These are phyloP conservation scores for Geotrichum klebahnii DNA, from an alignment of 1,139 yeast genomes.

Conservation along the genomic window DNA sequence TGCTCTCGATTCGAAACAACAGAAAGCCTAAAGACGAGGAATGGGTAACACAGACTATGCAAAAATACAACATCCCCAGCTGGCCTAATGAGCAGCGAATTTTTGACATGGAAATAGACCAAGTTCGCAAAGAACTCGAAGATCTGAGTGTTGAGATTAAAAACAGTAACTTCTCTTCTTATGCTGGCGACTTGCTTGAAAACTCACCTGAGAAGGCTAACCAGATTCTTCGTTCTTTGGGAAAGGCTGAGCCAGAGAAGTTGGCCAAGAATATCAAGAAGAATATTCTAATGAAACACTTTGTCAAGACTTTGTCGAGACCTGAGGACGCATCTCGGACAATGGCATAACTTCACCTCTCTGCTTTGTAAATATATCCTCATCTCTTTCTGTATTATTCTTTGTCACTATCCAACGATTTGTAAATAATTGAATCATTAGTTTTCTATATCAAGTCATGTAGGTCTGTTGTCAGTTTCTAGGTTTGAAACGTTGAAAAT, in stretches of 20 bases:
- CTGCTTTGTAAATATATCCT: background rate
- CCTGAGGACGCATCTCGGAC: constrained; percentile 2
- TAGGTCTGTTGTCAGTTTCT: too few relatives aligned
- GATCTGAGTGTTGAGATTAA: constrained; percentile 29
- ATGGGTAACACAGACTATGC: constrained; percentile 35
- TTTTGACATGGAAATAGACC: constrained; percentile 32
- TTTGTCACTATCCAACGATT: too few relatives aligned
- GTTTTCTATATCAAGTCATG: too few relatives aligned
- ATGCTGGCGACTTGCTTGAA: constrained; percentile 32
- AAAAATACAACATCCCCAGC: constrained; percentile 50
- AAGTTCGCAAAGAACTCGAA: constrained; percentile 30
- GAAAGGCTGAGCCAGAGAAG: constrained; percentile 32
- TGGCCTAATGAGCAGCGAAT: constrained; percentile 44
- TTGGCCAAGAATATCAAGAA: constrained; percentile 34
- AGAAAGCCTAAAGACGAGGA: constrained; percentile 16
- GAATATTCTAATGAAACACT: constrained; percentile 37
- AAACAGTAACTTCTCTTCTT: constrained; percentile 28
- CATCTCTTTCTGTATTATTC: too few relatives aligned
- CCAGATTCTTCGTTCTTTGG: constrained; percentile 32
- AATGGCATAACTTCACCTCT: background rate
- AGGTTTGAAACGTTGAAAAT: too few relatives aligned
- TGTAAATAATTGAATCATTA: too few relatives aligned
- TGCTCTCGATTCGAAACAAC: constrained; percentile 13
- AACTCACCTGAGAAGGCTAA: constrained; percentile 36
- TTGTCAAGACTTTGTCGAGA: constrained; percentile 25